These are phyloP conservation scores for Yamadazyma membranifaciens DNA, from an alignment of 1,139 yeast species.

Conservation along the genomic window DNA sequence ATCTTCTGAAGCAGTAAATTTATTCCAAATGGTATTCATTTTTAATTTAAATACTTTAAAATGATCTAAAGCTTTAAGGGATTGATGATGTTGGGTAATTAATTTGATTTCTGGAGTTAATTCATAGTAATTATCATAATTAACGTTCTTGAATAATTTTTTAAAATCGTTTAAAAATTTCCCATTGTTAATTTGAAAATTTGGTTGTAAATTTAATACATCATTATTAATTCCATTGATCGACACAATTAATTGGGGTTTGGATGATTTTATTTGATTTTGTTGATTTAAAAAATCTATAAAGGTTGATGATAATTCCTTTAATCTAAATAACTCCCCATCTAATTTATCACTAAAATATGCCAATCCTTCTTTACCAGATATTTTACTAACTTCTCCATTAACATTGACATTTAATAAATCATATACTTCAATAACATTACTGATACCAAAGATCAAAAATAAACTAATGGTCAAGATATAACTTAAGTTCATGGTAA, in stretches of 20 bases:
- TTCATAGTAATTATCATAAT: neutral
- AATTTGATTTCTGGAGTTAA: slow-evolving; percentile 7
- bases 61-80: slow-evolving; percentile 1
- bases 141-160: slow-evolving; percentile 2
- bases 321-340: slow-evolving; percentile 31
- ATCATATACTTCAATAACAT: slow-evolving; percentile 18
- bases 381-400: slow-evolving; percentile 10
- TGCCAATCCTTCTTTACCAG: slow-evolving; percentile 21
- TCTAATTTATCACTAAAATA: slow-evolving; percentile 43
- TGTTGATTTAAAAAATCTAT: slow-evolving; percentile 28
- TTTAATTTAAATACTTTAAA: slow-evolving; percentile 5
- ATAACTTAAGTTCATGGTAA: neutral
- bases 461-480: slow-evolving; percentile 1
- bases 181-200: slow-evolving; percentile 3
- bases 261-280: slow-evolving; percentile 13
- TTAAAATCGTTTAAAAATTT: slow-evolving; percentile 3
- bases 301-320: slow-evolving; percentile 22
- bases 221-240: slow-evolving; percentile 2
- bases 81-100: neutral
- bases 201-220: slow-evolving; percentile 1
- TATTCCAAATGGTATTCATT: slow-evolving; percentile 4
- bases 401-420: slow-evolving; percentile 13
- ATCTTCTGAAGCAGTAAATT: neutral
- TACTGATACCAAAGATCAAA: slow-evolving; percentile 2
- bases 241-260: slow-evolving; percentile 5